A percentile compares a stretch with the other conserved stretches of the same genome.
Evolutionary conservation across 1,284 basidiomycete genomes (phyloP).

Genomic region (Phylloporus sp.): DNA sequence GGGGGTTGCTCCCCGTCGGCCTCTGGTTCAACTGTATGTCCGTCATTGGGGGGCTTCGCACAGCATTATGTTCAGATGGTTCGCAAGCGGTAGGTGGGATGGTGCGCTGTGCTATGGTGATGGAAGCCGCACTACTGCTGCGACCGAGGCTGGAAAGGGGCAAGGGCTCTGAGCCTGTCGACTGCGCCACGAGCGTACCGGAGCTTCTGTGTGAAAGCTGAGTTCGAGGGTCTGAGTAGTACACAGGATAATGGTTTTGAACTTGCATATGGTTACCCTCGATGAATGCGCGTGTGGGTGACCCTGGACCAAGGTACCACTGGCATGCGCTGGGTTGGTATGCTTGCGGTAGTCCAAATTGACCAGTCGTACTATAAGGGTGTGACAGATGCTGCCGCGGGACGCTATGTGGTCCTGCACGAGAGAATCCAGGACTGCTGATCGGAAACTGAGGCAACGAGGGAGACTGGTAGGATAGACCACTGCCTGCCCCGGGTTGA

Average conservation of each 20-base stretch:
- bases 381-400: slow-evolving; percentile 43
- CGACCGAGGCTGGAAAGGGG: not conserved
- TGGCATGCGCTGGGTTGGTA: slow-evolving; percentile 47
- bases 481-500: slow-evolving; percentile 14
- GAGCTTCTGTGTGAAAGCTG: slow-evolving; percentile 23
- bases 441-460: slow-evolving; percentile 6
- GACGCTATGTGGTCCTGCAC: slow-evolving; percentile 36
- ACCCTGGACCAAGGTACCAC: slow-evolving; percentile 52
- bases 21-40: not conserved
- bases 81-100: not conserved
- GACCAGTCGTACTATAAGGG: slow-evolving; percentile 42
- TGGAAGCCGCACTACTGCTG: not conserved
- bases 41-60: not conserved
- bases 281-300: slow-evolving; percentile 38
- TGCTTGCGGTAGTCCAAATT: slow-evolving; percentile 48
- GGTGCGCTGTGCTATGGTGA: not conserved
- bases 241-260: slow-evolving; percentile 43
- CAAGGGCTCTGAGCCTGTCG: slow-evolving; percentile 1
- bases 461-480: slow-evolving; percentile 33
- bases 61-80: slow-evolving; percentile 4
- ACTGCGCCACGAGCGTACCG: not conserved
- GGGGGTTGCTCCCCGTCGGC: not conserved
- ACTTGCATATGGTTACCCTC: slow-evolving; percentile 42
- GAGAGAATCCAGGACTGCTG: slow-evolving; percentile 24
- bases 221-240: slow-evolving; percentile 29